phyloP scores from a whole-genome alignment of 129 eudicot genomes.

The Helichrysum umbraculigerum region DNA sequence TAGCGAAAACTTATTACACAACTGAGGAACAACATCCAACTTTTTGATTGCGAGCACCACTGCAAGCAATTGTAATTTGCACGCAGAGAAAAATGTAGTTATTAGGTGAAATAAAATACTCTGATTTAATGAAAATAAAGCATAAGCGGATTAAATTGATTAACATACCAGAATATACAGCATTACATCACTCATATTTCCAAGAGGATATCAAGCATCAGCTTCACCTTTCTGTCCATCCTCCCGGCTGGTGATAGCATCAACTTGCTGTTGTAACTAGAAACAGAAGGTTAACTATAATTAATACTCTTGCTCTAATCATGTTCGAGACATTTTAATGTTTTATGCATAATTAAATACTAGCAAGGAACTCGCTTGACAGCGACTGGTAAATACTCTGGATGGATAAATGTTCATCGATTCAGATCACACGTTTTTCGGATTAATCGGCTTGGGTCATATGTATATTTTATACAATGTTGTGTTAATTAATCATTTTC shows the following conservation, averaged over 20 bases:
- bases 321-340: neutral
- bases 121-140: neutral
- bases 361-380: too few relatives aligned
- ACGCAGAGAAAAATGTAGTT: neutral
- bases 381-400: too few relatives aligned
- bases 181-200: constrained; percentile 35
- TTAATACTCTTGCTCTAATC: neutral
- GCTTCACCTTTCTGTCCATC: constrained; percentile 51
- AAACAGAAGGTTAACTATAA: constrained; percentile 14
- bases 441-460: too few relatives aligned
- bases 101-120: neutral
- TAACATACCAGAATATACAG: constrained; percentile 57
- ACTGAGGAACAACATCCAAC: constrained; percentile 33
- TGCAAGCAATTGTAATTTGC: constrained; percentile 24
- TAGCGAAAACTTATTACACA: constrained; percentile 27
- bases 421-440: too few relatives aligned
- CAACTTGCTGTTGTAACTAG: constrained; percentile 78
- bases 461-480: too few relatives aligned
- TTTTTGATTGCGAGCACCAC: constrained; percentile 37
- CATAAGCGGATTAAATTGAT: neutral
- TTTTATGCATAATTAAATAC: too few relatives aligned
- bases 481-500: too few relatives aligned
- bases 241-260: constrained; percentile 46
- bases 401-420: too few relatives aligned
- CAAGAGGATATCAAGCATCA: constrained; percentile 45